Conservation (phyloP, 768 basidiomycete species). For the Russula olivacea region DNA sequence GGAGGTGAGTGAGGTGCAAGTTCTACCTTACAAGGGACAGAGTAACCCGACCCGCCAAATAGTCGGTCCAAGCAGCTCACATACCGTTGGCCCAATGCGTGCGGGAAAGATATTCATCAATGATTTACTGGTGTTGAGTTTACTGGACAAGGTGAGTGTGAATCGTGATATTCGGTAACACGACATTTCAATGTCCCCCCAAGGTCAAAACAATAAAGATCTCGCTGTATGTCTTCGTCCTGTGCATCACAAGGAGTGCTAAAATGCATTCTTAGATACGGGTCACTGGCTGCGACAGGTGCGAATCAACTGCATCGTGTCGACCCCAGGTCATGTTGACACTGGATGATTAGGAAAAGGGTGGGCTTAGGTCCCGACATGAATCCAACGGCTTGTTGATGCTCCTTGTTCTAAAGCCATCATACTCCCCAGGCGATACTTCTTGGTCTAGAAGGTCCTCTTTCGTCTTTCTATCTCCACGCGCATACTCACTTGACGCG, state of each 20-base stretch:
- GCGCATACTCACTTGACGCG: not conserved
- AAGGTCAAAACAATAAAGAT: slow-evolving; percentile 81
- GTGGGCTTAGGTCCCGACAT: slow-evolving; percentile 36
- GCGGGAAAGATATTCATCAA: slow-evolving; percentile 84
- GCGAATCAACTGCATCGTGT: slow-evolving; percentile 18
- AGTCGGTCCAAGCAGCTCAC: slow-evolving; percentile 57
- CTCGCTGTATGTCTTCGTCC: slow-evolving; percentile 50
- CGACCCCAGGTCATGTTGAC: slow-evolving; percentile 12
- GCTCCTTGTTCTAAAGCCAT: slow-evolving; percentile 43
- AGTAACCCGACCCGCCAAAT: not conserved
- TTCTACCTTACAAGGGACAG: not conserved
- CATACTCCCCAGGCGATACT: slow-evolving; percentile 85
- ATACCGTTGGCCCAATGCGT: slow-evolving; percentile 83
- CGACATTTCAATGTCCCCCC: slow-evolving; percentile 8
- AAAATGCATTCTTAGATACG: slow-evolving; percentile 50
- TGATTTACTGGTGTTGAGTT: slow-evolving; percentile 58
- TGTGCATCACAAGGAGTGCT: not conserved
- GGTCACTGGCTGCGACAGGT: slow-evolving; percentile 91
- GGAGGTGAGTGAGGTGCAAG: slow-evolving; percentile 51
- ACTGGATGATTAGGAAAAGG: slow-evolving; percentile 55
- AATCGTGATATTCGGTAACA: not conserved
- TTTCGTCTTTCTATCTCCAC: not conserved
- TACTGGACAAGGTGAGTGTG: slow-evolving; percentile 58
- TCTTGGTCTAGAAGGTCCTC: slow-evolving; percentile 63
- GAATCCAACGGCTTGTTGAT: slow-evolving; percentile 1